phyloP scores from a whole-genome alignment of 768 basidiomycete genomes.

The Nidula microcarpa region DNA sequence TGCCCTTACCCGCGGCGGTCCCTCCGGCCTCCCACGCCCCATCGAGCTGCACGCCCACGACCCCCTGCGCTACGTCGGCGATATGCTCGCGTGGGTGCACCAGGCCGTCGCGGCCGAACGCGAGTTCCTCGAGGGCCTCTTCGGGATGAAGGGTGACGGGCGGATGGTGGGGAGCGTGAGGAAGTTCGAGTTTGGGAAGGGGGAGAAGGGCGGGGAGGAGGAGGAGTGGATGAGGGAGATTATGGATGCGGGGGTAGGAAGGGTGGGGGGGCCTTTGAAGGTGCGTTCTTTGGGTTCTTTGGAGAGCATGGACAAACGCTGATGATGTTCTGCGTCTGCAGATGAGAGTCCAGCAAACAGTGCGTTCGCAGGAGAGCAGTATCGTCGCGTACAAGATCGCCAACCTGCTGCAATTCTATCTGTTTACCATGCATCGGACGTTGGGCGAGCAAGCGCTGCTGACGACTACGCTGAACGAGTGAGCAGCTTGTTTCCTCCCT shows the following conservation, averaged over 20 bases:
- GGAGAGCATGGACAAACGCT: background rate
- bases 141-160: slow-evolving; percentile 60
- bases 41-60: slow-evolving; percentile 99
- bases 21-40: slow-evolving; percentile 80
- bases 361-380: slow-evolving; percentile 89
- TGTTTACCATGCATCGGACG: slow-evolving; percentile 88
- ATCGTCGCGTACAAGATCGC: slow-evolving; percentile 91
- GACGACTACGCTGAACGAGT: slow-evolving; percentile 80
- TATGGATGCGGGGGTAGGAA: slow-evolving; percentile 79
- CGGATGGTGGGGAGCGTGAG: slow-evolving; percentile 78
- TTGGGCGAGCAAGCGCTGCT: slow-evolving; percentile 83
- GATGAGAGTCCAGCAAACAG: slow-evolving; percentile 90
- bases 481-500: slow-evolving; percentile 15
- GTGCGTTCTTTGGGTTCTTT: slow-evolving; percentile 31
- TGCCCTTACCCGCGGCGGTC: slow-evolving; percentile 86
- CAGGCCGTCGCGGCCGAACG: slow-evolving; percentile 93
- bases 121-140: slow-evolving; percentile 88
- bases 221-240: slow-evolving; percentile 79
- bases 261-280: slow-evolving; percentile 86
- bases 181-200: slow-evolving; percentile 26
- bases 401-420: slow-evolving; percentile 93
- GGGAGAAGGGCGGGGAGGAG: slow-evolving; percentile 45
- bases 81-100: slow-evolving; percentile 99
- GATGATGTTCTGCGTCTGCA: slow-evolving; percentile 20
- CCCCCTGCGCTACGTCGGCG: slow-evolving; percentile 92